phyloP scores from a whole-genome alignment of 140 eudicot species.

The Stevia rebaudiana region DNA sequence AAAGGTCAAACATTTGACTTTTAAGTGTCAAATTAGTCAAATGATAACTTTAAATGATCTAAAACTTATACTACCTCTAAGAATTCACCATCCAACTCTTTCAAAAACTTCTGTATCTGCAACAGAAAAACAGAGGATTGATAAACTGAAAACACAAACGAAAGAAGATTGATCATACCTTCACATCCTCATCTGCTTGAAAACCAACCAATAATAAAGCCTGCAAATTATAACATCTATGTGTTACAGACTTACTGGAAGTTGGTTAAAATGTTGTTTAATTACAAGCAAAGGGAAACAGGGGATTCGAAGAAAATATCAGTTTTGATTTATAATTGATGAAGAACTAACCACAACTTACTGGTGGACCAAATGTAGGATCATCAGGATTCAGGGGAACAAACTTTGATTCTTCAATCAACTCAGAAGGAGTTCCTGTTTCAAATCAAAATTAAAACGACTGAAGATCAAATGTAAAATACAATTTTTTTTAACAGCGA shows the following conservation, averaged over 20 bases:
- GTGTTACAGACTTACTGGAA: not conserved
- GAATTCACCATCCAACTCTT: slow-evolving; percentile 88
- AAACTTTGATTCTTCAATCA: slow-evolving; percentile 82
- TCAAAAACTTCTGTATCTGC: slow-evolving; percentile 70
- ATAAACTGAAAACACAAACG: not conserved
- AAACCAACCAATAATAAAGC: slow-evolving; percentile 73
- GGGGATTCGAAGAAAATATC: not conserved
- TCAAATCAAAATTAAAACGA: not conserved
- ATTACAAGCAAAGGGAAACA: not conserved
- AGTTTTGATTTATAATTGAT: slow-evolving; percentile 4
- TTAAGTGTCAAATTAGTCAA: not conserved
- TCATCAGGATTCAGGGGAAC: slow-evolving; percentile 77
- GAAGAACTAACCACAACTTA: slow-evolving; percentile 71
- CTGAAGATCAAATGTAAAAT: not conserved
- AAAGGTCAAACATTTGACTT: not conserved
- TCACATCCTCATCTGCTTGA: slow-evolving; percentile 50
- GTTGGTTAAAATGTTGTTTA: not conserved
- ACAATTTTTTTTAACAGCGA: too few species aligned
- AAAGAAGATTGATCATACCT: slow-evolving; percentile 39
- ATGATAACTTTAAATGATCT: not conserved
- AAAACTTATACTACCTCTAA: slow-evolving; percentile 43
- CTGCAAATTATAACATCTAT: slow-evolving; percentile 30
- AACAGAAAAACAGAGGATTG: slow-evolving; percentile 13
- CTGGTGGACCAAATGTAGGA: slow-evolving; percentile 88
- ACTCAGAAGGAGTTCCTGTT: slow-evolving; percentile 44